Evolutionary conservation across 148 eudicot genomes (phyloP).

Genomic region (Silene latifolia): DNA sequence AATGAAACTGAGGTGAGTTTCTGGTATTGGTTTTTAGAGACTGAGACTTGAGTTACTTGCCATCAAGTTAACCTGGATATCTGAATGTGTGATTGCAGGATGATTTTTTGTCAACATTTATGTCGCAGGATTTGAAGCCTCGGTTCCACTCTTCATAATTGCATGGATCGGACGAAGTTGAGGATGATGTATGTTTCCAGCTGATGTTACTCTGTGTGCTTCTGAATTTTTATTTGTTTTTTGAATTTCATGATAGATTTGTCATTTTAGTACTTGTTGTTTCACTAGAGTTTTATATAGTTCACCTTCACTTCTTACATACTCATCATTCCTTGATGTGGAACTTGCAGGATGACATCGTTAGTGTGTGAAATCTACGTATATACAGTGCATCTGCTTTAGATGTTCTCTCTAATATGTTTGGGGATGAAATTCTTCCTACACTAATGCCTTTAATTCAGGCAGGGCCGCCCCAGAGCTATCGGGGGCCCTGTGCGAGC

Average conservation of each 20-base stretch:
- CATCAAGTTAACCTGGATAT: constrained; percentile 12
- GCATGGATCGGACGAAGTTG: constrained; percentile 85
- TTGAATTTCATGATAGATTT: background rate
- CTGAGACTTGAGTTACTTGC: background rate
- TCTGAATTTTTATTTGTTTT: background rate
- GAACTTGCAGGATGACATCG: constrained; percentile 75
- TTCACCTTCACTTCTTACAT: background rate
- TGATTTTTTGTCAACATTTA: constrained; percentile 28
- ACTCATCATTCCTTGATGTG: constrained; percentile 14
- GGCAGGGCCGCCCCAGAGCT: no score
- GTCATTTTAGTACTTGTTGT: background rate
- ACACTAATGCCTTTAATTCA: constrained; percentile 84
- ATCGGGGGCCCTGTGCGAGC: no score
- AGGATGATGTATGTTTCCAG: constrained; percentile 72
- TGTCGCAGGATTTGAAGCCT: constrained; percentile 84
- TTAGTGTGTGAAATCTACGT: constrained; percentile 86
- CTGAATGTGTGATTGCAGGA: constrained; percentile 49
- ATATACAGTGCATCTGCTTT: constrained; percentile 98
- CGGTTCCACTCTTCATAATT: constrained; percentile 94
- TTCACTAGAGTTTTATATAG: constrained; percentile 1
- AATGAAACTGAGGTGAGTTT: constrained; percentile 80
- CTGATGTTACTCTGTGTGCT: constrained; percentile 4
- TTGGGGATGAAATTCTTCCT: constrained; percentile 86
- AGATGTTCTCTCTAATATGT: constrained; percentile 89
- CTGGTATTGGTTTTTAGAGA: constrained; percentile 14